Evolutionary conservation across 495 filamentous ascomycete genomes (phyloP).

Genomic region (Polyplosphaeria fusca): DNA sequence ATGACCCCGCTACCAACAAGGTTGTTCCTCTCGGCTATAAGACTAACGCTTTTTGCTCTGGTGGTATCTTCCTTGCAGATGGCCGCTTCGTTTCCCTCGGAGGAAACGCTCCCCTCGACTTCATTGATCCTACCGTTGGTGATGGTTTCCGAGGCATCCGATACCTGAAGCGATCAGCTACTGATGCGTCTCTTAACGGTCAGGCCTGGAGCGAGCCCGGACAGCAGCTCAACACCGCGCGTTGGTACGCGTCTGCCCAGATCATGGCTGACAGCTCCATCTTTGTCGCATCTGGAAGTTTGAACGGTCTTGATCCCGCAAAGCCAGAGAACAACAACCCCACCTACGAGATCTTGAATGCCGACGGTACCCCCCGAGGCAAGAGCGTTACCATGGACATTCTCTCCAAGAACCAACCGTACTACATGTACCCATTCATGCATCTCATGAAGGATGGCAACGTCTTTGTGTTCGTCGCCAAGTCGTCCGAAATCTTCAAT

Average conservation of each 20-base stretch:
- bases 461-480: conserved; percentile 56
- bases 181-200: conserved; percentile 50
- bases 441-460: conserved; percentile 56
- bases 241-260: conserved; percentile 62
- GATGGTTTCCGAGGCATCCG: conserved; percentile 59
- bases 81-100: conserved; percentile 55
- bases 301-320: conserved; percentile 59
- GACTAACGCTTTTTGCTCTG: conserved; percentile 64
- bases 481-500: conserved; percentile 57
- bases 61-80: conserved; percentile 58
- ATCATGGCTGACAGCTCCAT: conserved; percentile 54
- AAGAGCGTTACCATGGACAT: conserved; percentile 50
- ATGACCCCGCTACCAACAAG: conserved; percentile 52
- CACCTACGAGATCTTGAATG: conserved; percentile 57
- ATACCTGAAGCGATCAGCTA: conserved; percentile 50
- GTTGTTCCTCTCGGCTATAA: conserved; percentile 50
- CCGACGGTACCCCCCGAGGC: conserved; percentile 45
- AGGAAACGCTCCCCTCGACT: conserved; percentile 55
- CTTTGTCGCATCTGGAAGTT: conserved; percentile 60
- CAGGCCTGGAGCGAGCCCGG: conserved; percentile 56
- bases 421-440: conserved; percentile 66
- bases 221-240: conserved; percentile 51
- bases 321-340: conserved; percentile 60
- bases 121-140: conserved; percentile 55
- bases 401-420: conserved; percentile 56